These are phyloP conservation scores for Mycena crocata DNA, from an alignment of 768 basidiomycete genomes.

Conservation along the genomic window DNA sequence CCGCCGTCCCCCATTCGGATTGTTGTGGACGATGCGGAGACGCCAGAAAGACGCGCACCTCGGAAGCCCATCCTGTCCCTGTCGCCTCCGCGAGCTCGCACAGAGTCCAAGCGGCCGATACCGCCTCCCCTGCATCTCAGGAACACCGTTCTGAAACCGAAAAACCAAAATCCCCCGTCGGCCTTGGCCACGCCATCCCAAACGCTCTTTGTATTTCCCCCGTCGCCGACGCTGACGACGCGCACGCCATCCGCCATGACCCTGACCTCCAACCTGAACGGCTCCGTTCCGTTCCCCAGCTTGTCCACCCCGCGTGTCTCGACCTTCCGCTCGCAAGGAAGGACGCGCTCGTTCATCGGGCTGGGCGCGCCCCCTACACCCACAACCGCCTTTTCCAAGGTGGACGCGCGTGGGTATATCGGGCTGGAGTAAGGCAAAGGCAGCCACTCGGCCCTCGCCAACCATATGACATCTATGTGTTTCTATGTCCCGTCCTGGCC, in stretches of 20 bases:
- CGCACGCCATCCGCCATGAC: conserved; percentile 87
- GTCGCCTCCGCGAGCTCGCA: conserved; percentile 60
- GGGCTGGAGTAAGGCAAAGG: conserved; percentile 55
- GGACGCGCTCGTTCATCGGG: conserved; percentile 81
- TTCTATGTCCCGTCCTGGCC: conserved; percentile 24
- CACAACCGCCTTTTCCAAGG: conserved; percentile 85
- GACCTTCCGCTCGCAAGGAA: conserved; percentile 72
- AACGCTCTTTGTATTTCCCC: conserved; percentile 89
- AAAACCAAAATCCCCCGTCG: conserved; percentile 41
- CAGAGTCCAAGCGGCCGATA: conserved; percentile 64
- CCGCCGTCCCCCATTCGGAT: conserved; percentile 78
- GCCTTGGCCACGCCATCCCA: conserved; percentile 73
- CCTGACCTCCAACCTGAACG: conserved; percentile 70
- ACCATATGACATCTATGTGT: conserved; percentile 32
- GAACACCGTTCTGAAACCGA: conserved; percentile 48
- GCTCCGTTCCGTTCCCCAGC: conserved; percentile 57
- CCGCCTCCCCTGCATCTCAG: conserved; percentile 70
- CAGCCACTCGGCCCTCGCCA: not conserved
- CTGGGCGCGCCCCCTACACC: conserved; percentile 75
- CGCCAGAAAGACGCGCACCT: conserved; percentile 33
- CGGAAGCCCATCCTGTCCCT: conserved; percentile 37
- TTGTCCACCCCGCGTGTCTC: conserved; percentile 77
- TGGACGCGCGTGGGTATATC: conserved; percentile 86
- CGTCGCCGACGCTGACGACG: conserved; percentile 70
- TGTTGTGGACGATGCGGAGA: conserved; percentile 48